Evolutionary conservation across 495 filamentous ascomycete species (phyloP).

Genomic region (Physcia stellaris): DNA sequence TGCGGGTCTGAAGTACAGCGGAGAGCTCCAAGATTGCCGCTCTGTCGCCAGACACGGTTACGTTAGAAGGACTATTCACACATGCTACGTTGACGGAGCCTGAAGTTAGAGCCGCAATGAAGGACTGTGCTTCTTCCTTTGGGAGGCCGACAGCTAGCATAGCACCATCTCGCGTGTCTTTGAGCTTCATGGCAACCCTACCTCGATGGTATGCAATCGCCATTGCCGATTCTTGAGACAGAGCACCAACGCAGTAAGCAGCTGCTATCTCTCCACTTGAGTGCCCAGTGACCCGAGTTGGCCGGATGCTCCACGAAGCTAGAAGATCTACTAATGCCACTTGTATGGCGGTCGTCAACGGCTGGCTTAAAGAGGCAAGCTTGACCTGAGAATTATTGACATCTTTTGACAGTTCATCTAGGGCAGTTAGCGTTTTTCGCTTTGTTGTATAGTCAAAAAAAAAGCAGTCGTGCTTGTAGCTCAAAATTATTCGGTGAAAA

Average conservation of each 20-base stretch:
- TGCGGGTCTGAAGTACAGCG: constrained; percentile 25
- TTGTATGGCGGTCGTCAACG: constrained; percentile 20
- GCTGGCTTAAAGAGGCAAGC: constrained; percentile 16
- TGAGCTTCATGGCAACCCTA: neutral
- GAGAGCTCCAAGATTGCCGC: constrained; percentile 36
- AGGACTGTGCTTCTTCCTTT: constrained; percentile 8
- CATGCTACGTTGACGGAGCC: constrained; percentile 26
- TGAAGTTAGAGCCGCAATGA: constrained; percentile 16
- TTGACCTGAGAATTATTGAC: neutral
- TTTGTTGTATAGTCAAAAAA: too few relatives aligned
- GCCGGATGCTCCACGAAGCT: constrained; percentile 14
- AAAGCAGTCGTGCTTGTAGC: too few relatives aligned
- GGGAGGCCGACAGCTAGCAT: constrained; percentile 20
- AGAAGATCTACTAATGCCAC: constrained; percentile 21
- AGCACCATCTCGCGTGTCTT: constrained; percentile 10
- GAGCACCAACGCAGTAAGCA: constrained; percentile 17
- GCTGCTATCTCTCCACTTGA: constrained; percentile 19
- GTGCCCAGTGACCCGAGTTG: constrained; percentile 14
- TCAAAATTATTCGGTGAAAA: too few relatives aligned
- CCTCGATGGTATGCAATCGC: constrained; percentile 19
- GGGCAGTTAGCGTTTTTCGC: too few relatives aligned
- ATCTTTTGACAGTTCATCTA: neutral
- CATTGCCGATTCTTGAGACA: constrained; percentile 16
- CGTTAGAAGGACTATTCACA: constrained; percentile 44
- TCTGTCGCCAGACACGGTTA: constrained; percentile 45